Percentiles rank a stretch among this genome's conserved stretches.
These are phyloP conservation scores for Puccinia horiana DNA, from an alignment of 1,284 basidiomycete genomes.

Conservation along the genomic window DNA sequence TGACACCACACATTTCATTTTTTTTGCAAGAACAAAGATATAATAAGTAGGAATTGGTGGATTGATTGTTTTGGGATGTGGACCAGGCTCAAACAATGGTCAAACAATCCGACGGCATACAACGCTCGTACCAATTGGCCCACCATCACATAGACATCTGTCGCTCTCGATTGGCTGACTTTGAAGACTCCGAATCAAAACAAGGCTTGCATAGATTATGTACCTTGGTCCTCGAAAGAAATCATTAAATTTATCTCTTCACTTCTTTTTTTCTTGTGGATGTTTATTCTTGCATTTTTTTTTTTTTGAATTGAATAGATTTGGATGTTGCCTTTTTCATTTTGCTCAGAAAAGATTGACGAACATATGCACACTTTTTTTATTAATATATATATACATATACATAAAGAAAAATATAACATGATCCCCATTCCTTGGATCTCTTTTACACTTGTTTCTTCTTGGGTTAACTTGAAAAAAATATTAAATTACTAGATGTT, in stretches of 20 bases:
- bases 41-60: too few species aligned
- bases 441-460: too few species aligned
- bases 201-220: neutral
- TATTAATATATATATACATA: too few species aligned
- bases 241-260: neutral
- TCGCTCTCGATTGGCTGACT: neutral
- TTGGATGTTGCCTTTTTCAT: neutral
- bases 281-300: neutral
- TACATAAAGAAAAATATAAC: too few species aligned
- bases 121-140: neutral
- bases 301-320: neutral
- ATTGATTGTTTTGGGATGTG: too few species aligned
- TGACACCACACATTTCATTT: conserved; percentile 33
- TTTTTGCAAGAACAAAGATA: too few species aligned
- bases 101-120: neutral
- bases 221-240: neutral
- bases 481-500: too few species aligned
- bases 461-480: too few species aligned
- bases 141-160: neutral
- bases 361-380: neutral
- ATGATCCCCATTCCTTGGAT: too few species aligned
- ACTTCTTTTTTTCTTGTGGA: neutral
- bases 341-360: too few species aligned
- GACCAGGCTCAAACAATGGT: conserved; percentile 1
- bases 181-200: neutral